Percentiles rank a stretch among this genome's conserved stretches.
These are phyloP conservation scores for Nemania sp. DNA, from an alignment of 2,329 filamentous ascomycete genomes.

Conservation along the genomic window DNA sequence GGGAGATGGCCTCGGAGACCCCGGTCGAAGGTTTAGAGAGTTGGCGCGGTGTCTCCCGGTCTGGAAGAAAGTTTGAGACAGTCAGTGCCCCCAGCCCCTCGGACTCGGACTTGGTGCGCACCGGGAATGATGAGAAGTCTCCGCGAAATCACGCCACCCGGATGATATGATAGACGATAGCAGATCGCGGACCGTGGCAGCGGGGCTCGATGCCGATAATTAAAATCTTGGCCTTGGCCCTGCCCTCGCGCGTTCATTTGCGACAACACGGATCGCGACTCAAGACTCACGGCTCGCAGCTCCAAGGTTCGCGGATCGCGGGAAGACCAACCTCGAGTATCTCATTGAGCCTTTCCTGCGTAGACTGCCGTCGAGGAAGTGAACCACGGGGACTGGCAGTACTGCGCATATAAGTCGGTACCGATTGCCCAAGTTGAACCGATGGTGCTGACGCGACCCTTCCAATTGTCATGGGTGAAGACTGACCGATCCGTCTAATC, in stretches of 20 bases:
- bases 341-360: constrained; percentile 47
- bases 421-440: constrained; percentile 10
- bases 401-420: constrained; percentile 1
- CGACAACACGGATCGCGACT: neutral
- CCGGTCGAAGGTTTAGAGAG: constrained; percentile 40
- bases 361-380: constrained; percentile 37
- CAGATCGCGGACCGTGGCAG: neutral
- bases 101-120: neutral
- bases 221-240: constrained; percentile 6
- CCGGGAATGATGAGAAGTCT: neutral
- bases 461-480: constrained; percentile 6
- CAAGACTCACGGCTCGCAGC: neutral
- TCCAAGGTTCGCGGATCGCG: neutral
- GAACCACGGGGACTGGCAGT: constrained; percentile 15
- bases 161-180: neutral
- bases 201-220: constrained; percentile 10
- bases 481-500: neutral
- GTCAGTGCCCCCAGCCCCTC: neutral
- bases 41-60: constrained; percentile 49
- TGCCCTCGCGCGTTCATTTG: no score
- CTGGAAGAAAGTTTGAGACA: constrained; percentile 32
- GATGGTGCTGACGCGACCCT: constrained; percentile 26
- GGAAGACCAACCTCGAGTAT: constrained; percentile 50
- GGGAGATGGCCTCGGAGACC: constrained; percentile 24
- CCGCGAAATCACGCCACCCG: neutral